Conservation (phyloP, 495 filamentous ascomycete genomes). For the Melanomma pulvis-pyrius region DNA sequence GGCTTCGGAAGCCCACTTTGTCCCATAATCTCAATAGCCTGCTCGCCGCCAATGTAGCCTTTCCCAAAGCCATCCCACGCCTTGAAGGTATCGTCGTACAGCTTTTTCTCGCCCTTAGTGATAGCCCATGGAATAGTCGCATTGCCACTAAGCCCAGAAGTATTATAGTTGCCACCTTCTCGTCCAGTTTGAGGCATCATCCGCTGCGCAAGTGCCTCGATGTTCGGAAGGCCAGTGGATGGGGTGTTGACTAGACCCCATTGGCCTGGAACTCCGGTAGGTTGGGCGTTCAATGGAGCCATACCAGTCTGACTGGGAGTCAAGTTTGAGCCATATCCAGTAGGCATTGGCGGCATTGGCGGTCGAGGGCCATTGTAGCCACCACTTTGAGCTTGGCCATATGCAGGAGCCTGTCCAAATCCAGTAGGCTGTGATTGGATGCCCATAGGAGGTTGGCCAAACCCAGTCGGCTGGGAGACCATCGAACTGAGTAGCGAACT, state of each 20-base stretch:
- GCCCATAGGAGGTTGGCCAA: conserved; percentile 56
- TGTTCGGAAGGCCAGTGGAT: conserved; percentile 84
- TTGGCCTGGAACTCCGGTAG: conserved; percentile 94
- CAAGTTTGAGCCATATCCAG: conserved; percentile 68
- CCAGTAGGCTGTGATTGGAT: conserved; percentile 60
- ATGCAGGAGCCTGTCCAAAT: conserved; percentile 42
- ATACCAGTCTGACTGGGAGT: conserved; percentile 66
- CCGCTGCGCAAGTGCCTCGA: conserved; percentile 87
- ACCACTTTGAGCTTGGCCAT: conserved; percentile 59
- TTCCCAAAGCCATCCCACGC: conserved; percentile 96
- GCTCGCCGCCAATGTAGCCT: conserved; percentile 89
- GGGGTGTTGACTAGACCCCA: conserved; percentile 98
- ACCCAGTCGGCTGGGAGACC: conserved; percentile 73
- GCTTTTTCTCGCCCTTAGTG: conserved; percentile 97
- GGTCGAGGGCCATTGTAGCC: conserved; percentile 78
- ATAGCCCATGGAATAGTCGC: conserved; percentile 98
- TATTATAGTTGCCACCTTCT: conserved; percentile 82
- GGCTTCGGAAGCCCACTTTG: conserved; percentile 90
- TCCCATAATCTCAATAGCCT: conserved; percentile 95
- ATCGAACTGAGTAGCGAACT: conserved; percentile 77
- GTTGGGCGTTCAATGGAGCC: conserved; percentile 80
- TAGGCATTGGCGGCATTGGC: conserved; percentile 94
- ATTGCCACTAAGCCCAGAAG: conserved; percentile 84
- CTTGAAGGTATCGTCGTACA: conserved; percentile 93
- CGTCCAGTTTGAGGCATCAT: conserved; percentile 98